A percentile compares a stretch with the other conserved stretches of the same genome.
Evolutionary conservation across 441 rosid species (phyloP).

Genomic region (Pelargonium cotyledonis): DNA sequence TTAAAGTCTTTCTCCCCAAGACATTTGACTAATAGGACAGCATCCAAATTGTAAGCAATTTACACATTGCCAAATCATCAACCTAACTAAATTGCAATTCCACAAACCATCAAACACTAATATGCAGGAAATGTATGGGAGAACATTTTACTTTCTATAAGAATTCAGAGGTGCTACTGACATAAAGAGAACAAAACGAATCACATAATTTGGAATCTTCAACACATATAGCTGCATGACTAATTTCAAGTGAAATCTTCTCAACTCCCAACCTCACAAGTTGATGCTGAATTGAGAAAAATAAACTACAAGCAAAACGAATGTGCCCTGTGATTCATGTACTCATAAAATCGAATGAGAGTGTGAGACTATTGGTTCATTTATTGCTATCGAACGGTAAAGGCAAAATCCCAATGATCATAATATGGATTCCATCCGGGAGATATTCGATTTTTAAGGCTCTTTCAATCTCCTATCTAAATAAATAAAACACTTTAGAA

Average conservation of each 20-base stretch:
- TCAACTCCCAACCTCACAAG: background rate
- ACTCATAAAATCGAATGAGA: too few relatives aligned
- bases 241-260: constrained; percentile 1
- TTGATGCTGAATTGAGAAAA: background rate
- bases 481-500: too few relatives aligned
- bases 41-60: background rate
- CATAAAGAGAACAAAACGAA: background rate
- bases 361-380: too few relatives aligned
- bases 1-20: background rate
- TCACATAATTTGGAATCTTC: background rate
- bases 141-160: background rate
- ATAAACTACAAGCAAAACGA: background rate
- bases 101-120: background rate
- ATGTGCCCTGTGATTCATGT: background rate
- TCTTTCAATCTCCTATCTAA: too few relatives aligned
- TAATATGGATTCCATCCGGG: too few relatives aligned
- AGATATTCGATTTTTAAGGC: too few relatives aligned
- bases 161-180: background rate
- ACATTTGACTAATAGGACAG: background rate
- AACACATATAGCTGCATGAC: background rate
- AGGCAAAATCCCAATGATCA: background rate
- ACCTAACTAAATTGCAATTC: background rate
- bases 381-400: background rate
- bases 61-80: background rate
- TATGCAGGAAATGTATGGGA: background rate